These are phyloP conservation scores for Rhynchosporium secalis DNA, from an alignment of 2,329 filamentous ascomycete genomes.

Conservation along the genomic window DNA sequence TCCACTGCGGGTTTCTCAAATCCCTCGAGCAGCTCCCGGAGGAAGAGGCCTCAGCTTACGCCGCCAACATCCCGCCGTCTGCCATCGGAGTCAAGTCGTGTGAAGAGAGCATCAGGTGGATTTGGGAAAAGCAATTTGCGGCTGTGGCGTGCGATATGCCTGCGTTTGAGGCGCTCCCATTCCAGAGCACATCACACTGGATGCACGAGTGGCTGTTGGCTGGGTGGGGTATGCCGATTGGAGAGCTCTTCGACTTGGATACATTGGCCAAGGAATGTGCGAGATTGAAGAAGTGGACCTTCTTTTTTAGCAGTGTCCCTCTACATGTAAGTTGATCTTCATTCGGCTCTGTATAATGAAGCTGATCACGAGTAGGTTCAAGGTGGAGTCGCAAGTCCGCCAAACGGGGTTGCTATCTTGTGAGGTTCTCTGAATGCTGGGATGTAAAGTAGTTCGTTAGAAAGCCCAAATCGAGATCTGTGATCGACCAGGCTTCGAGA, in stretches of 20 bases:
- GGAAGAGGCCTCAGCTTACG: slow-evolving; percentile 33
- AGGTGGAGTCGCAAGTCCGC: slow-evolving; percentile 36
- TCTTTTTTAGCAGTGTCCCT: slow-evolving; percentile 61
- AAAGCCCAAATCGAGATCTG: no score
- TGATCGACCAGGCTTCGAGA: no score
- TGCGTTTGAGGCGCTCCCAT: slow-evolving; percentile 47
- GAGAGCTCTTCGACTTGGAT: slow-evolving; percentile 51
- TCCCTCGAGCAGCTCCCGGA: slow-evolving; percentile 37
- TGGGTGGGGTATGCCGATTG: slow-evolving; percentile 54
- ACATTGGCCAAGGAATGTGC: slow-evolving; percentile 50
- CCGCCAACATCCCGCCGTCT: slow-evolving; percentile 24
- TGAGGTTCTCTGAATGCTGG: slow-evolving; percentile 2
- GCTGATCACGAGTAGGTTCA: slow-evolving; percentile 24
- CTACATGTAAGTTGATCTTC: slow-evolving; percentile 48
- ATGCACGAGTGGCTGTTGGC: slow-evolving; percentile 47
- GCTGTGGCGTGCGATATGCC: slow-evolving; percentile 48
- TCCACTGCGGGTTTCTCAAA: slow-evolving; percentile 42
- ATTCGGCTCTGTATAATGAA: neutral
- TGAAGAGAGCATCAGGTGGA: slow-evolving; percentile 43
- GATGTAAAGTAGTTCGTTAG: no score
- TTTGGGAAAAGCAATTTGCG: slow-evolving; percentile 49
- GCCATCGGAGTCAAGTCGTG: slow-evolving; percentile 43
- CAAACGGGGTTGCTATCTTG: slow-evolving; percentile 38
- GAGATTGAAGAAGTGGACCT: slow-evolving; percentile 55
- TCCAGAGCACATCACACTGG: slow-evolving; percentile 28